Conservation (phyloP, 352 stramenopile genomes). For the Peronospora belbahrii region DNA sequence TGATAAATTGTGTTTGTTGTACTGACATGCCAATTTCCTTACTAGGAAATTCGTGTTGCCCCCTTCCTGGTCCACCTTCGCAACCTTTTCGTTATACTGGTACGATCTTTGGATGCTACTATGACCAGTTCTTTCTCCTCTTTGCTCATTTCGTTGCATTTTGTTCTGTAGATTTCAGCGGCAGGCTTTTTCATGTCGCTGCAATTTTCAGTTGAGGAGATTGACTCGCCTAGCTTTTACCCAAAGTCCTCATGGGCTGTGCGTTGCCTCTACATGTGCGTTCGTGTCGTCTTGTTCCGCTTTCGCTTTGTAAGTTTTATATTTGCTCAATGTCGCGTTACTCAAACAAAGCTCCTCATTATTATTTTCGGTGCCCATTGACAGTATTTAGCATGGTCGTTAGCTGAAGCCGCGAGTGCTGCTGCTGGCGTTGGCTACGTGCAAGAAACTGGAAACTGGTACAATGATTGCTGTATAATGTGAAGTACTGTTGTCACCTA, state of each 20-base stretch:
- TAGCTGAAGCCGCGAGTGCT: constrained; percentile 66
- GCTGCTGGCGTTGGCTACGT: constrained; percentile 77
- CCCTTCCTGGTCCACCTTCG: constrained; percentile 55
- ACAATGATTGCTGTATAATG: background rate
- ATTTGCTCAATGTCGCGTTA: background rate
- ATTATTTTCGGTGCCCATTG: background rate
- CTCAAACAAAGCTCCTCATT: background rate
- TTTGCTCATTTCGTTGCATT: background rate
- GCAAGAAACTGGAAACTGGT: constrained; percentile 69
- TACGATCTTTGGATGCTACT: constrained; percentile 18
- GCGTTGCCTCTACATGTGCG: constrained; percentile 65
- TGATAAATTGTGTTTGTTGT: background rate
- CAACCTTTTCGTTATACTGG: constrained; percentile 70
- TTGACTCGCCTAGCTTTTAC: constrained; percentile 72
- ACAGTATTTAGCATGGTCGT: constrained; percentile 84
- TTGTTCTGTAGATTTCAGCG: constrained; percentile 40
- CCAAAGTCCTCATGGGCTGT: constrained; percentile 45
- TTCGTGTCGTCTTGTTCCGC: constrained; percentile 71
- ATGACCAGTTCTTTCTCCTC: background rate
- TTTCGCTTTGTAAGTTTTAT: constrained; percentile 68
- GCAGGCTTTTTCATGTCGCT: constrained; percentile 66
- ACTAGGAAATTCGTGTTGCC: constrained; percentile 49
- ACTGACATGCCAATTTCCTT: background rate
- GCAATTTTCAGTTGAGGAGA: constrained; percentile 68
- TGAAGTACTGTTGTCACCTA: background rate